Evolutionary conservation across 768 basidiomycete genomes (phyloP).

Genomic region (Arthromyces matolae): DNA sequence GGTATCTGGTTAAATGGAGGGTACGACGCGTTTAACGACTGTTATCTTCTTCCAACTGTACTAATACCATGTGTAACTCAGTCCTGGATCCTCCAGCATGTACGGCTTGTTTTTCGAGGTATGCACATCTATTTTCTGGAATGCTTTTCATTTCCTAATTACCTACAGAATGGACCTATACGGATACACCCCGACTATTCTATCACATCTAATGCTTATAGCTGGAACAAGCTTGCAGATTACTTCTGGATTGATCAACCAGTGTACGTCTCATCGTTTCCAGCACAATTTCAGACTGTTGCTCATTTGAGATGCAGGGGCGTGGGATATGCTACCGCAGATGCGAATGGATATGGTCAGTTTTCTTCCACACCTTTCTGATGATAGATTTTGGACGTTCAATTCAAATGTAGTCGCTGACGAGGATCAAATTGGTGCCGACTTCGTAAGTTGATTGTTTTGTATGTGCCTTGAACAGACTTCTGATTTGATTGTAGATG

Average conservation of each 20-base stretch:
- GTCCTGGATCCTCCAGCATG: constrained; percentile 71
- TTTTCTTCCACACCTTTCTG: constrained; percentile 2
- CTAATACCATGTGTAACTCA: constrained; percentile 10
- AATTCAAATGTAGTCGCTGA: constrained; percentile 40
- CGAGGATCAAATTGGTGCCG: constrained; percentile 63
- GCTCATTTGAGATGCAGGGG: constrained; percentile 35
- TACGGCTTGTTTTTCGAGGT: constrained; percentile 63
- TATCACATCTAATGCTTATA: constrained; percentile 46
- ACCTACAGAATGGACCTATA: constrained; percentile 63
- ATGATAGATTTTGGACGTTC: constrained; percentile 1
- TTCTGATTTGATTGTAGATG: constrained; percentile 40
- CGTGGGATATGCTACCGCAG: constrained; percentile 61
- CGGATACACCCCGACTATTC: constrained; percentile 50
- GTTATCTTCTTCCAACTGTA: no score
- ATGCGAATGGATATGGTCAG: constrained; percentile 57
- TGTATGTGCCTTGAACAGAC: neutral
- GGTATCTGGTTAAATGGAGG: constrained; percentile 75
- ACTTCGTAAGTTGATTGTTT: constrained; percentile 42
- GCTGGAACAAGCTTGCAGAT: constrained; percentile 61
- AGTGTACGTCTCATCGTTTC: constrained; percentile 35
- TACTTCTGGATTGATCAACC: constrained; percentile 76
- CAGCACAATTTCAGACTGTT: neutral
- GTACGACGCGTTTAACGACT: constrained; percentile 37
- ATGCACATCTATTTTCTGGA: constrained; percentile 13
- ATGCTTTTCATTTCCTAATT: neutral